These are phyloP conservation scores for Bretziella fagacearum DNA, from an alignment of 2,329 filamentous ascomycete species.

Conservation along the genomic window DNA sequence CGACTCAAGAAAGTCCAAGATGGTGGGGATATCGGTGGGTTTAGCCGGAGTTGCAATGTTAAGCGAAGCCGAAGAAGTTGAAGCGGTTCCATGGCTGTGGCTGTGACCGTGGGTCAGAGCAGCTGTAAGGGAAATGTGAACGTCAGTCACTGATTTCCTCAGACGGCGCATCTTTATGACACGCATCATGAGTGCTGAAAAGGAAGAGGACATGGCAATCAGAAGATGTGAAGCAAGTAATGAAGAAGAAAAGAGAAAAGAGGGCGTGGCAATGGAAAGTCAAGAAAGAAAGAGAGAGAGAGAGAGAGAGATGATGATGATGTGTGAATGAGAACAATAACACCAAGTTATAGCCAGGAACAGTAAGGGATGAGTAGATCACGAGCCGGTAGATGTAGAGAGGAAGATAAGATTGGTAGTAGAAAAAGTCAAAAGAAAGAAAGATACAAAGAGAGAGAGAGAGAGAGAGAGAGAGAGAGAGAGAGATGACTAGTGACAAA, in stretches of 20 bases:
- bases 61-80: neutral
- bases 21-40: conserved; percentile 10
- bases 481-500: neutral
- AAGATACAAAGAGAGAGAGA: neutral
- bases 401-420: neutral
- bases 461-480: no score
- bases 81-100: neutral
- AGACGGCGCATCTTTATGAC: conserved; percentile 10
- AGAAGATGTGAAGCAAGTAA: no score
- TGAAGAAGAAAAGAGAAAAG: neutral
- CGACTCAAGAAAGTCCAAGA: conserved; percentile 7
- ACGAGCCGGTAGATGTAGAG: neutral
- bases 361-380: neutral
- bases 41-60: conserved; percentile 3
- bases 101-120: neutral
- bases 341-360: no score
- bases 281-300: neutral
- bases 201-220: conserved; percentile 4
- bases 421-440: neutral
- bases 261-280: neutral
- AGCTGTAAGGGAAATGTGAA: conserved; percentile 12
- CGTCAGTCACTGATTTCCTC: conserved; percentile 11
- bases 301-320: neutral
- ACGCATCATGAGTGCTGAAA: conserved; percentile 7
- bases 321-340: neutral